Conservation (phyloP, 148 eudicot species). For the Suaeda aralocaspica region DNA sequence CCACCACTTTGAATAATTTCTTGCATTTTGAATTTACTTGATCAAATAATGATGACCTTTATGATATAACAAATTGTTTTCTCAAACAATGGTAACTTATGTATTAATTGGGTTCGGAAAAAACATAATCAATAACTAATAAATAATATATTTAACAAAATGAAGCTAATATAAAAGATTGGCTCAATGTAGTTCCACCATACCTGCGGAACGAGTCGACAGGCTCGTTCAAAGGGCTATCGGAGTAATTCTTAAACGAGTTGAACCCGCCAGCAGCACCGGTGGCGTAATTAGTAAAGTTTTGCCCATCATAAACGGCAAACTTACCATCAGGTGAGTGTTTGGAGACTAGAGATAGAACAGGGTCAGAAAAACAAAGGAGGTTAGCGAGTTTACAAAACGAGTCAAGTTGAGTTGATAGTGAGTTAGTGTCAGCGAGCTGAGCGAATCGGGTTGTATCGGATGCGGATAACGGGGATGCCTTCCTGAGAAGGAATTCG, state of each 20-base stretch:
- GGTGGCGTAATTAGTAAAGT: slow-evolving; percentile 77
- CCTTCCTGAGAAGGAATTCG: slow-evolving; percentile 50
- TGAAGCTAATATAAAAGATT: background rate
- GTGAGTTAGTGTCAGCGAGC: slow-evolving; percentile 52
- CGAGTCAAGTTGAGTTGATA: slow-evolving; percentile 44
- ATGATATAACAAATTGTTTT: too few relatives aligned
- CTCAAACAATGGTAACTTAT: too few relatives aligned
- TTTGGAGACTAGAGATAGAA: slow-evolving; percentile 34
- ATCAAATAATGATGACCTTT: too few relatives aligned
- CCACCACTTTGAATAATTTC: too few relatives aligned
- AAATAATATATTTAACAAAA: too few relatives aligned
- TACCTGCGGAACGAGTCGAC: slow-evolving; percentile 44
- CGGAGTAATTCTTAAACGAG: slow-evolving; percentile 53
- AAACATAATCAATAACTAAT: too few relatives aligned
- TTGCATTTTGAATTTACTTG: too few relatives aligned
- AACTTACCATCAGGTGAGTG: slow-evolving; percentile 33
- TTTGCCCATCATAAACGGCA: slow-evolving; percentile 35
- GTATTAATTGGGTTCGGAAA: too few relatives aligned
- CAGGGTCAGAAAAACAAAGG: slow-evolving; percentile 55
- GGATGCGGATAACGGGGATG: slow-evolving; percentile 56
- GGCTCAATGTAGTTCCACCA: background rate
- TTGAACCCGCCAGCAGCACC: slow-evolving; percentile 39
- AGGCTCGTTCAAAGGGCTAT: slow-evolving; percentile 27
- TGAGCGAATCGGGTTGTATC: slow-evolving; percentile 53
- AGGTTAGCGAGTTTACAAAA: slow-evolving; percentile 68